Base-by-base conservation (phyloP, 1,139 yeast genomes). In the Saccharomycopsis crataegensis region DNA sequence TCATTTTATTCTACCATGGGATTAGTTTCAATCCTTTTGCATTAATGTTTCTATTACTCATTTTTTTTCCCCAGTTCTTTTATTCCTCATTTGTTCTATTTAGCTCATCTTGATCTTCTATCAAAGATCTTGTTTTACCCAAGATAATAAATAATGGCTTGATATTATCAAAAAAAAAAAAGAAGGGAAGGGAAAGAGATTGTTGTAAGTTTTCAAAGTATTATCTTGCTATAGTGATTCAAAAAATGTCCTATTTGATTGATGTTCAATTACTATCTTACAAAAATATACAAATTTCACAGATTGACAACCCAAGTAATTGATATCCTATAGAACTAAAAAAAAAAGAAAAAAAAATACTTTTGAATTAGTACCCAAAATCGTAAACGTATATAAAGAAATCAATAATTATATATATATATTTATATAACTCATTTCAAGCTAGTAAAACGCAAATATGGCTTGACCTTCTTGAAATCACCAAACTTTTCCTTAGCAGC, bases 401-500 rank as follows among this genome's bases (percentile, higher is more conserved):
- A 22, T n/a, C n/a, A n/a, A n/a, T n/a, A n/a, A n/a, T n/a, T n/a
- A n/a, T 22, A 22, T 4, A 22, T 22, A 22, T 22, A 22, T 12
- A 43, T 12, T 6, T 8, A n/a, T n/a, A n/a, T n/a, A 44, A 2
- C 32, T 22, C 32, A n/a, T 12, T 54, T 43, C 14, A 54, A 43
- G 22, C 46, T 46, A 14, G 83, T 77, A 68, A 72, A 82, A 72
- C 91, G 82, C 69, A 88, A 77, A 78, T 89, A 89, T 55, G 96
- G 89, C 77, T 86, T 88, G 67, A 88, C 82, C 64, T 80, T 83
- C 63, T 77, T 79, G 73, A 86, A 87, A 57, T 83, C 82, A 60
- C 95, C 96, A 69, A 85, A 89, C 73, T 86, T 86, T 61, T 76
- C 78, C 72, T 79, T 77, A 54, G 96, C 96, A 61, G 79, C 96